A percentile compares a stretch with the other conserved stretches of the same genome.
Conservation (phyloP, 768 basidiomycete species). For the Pisolithus tinctorius region DNA sequence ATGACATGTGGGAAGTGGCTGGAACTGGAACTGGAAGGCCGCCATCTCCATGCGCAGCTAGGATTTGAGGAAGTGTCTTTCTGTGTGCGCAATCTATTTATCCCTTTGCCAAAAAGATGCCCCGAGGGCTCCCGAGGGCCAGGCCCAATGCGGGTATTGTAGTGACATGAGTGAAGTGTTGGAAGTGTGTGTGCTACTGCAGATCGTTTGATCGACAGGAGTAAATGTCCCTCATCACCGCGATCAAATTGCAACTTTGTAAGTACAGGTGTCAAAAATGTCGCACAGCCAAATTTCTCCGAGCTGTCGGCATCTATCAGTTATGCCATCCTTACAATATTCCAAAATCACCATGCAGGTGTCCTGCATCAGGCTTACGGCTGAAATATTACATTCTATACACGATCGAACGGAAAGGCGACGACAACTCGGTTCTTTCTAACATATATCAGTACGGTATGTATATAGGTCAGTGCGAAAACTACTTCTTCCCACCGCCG, state of each 20-base stretch:
- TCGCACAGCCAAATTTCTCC: not conserved
- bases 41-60: no score
- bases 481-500: not conserved
- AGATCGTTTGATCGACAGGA: not conserved
- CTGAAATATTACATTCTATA: not conserved
- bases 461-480: no score
- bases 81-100: no score
- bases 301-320: not conserved
- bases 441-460: not conserved
- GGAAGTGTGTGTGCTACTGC: not conserved
- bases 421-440: not conserved
- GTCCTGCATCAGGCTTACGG: no score
- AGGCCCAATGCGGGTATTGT: no score
- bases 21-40: no score
- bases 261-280: not conserved
- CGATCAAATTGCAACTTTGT: not conserved
- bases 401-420: not conserved
- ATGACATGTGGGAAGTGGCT: no score
- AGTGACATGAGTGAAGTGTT: not conserved
- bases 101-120: no score
- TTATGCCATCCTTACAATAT: no score
- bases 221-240: not conserved
- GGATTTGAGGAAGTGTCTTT: no score
- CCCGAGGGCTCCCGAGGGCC: no score
- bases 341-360: no score